Conservation (phyloP, 768 basidiomycete genomes). For the Boletus subparvulus region DNA sequence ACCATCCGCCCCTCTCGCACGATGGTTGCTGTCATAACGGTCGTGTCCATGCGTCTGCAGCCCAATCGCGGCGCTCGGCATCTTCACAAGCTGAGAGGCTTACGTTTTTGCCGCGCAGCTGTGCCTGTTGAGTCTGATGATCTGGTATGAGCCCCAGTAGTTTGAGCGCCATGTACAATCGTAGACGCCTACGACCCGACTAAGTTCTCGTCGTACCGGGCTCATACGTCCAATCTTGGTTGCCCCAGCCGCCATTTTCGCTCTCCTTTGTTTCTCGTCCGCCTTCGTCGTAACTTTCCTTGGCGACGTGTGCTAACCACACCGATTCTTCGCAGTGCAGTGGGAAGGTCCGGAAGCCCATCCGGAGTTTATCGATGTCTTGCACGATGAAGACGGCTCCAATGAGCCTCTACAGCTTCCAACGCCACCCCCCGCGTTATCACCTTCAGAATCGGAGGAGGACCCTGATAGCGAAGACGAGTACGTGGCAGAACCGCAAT, state of each 20-base stretch:
- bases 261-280: slow-evolving; percentile 10
- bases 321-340: slow-evolving; percentile 48
- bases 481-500: slow-evolving; percentile 52
- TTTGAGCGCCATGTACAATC: slow-evolving; percentile 28
- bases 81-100: slow-evolving; percentile 35
- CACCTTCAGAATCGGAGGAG: slow-evolving; percentile 47
- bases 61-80: slow-evolving; percentile 24
- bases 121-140: slow-evolving; percentile 37
- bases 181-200: slow-evolving; percentile 25
- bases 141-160: slow-evolving; percentile 35
- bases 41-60: slow-evolving; percentile 30
- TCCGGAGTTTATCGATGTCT: slow-evolving; percentile 40
- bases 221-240: neutral
- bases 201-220: slow-evolving; percentile 12
- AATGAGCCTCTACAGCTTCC: slow-evolving; percentile 14
- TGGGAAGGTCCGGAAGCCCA: slow-evolving; percentile 70
- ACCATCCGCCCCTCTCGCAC: slow-evolving; percentile 30
- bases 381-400: slow-evolving; percentile 21
- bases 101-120: slow-evolving; percentile 36
- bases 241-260: neutral
- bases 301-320: slow-evolving; percentile 29
- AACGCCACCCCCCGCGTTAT: slow-evolving; percentile 33
- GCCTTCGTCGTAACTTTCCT: slow-evolving; percentile 15
- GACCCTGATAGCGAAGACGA: slow-evolving; percentile 67
- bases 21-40: slow-evolving; percentile 34